A percentile compares a stretch with the other conserved stretches of the same genome.
Evolutionary conservation across 371 early-diverging fungal genomes (phyloP).

Genomic region (Mortierella sp.): DNA sequence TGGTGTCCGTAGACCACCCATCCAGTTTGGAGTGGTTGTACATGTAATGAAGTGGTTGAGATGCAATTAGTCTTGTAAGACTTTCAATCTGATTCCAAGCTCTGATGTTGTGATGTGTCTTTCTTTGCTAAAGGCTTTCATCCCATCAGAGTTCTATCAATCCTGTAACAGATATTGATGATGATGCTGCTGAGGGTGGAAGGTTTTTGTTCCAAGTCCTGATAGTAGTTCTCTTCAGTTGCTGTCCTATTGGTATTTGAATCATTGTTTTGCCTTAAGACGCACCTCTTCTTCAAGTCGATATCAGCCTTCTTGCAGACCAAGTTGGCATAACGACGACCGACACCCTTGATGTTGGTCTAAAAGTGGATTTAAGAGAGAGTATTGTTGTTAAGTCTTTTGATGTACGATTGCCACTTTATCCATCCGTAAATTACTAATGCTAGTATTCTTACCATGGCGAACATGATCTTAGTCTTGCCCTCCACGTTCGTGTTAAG

Average conservation of each 20-base stretch:
- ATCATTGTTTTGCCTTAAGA: not conserved
- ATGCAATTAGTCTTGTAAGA: not conserved
- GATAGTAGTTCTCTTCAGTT: not conserved
- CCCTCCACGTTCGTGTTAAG: constrained; percentile 99
- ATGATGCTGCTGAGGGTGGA: not conserved
- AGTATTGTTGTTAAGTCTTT: not conserved
- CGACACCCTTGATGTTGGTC: constrained; percentile 98
- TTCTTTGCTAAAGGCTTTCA: not conserved
- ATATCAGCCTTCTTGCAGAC: constrained; percentile 99
- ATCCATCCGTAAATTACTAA: not conserved
- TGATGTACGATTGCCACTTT: not conserved
- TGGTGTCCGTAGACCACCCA: not conserved
- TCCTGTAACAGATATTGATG: not conserved
- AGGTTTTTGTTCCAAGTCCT: not conserved
- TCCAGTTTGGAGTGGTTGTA: no score
- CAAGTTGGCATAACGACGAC: constrained; percentile 97
- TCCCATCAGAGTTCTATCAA: not conserved
- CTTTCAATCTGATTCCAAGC: not conserved
- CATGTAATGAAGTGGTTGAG: not conserved
- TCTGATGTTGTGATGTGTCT: constrained; percentile 3
- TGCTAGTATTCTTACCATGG: constrained; percentile 68
- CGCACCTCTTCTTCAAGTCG: constrained; percentile 92
- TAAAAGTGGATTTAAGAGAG: not conserved
- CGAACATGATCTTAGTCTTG: constrained; percentile 94
- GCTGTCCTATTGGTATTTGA: not conserved